Evolutionary conservation across 1,284 basidiomycete species (phyloP).

Genomic region (Rhodotorula sp.): DNA sequence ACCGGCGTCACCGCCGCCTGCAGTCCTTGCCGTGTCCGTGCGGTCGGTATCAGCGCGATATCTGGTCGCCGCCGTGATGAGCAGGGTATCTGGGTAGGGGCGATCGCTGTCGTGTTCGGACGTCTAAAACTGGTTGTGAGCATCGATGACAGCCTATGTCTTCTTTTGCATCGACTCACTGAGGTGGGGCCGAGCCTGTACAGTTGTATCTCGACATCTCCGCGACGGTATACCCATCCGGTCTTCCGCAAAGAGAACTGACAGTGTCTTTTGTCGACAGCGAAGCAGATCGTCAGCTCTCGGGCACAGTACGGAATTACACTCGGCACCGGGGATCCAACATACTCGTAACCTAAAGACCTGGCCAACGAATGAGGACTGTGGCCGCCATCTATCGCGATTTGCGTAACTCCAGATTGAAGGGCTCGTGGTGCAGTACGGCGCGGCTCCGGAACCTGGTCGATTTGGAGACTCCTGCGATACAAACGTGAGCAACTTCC

Average conservation of each 20-base stretch:
- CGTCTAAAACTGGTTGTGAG: background rate
- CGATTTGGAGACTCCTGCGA: slow-evolving; percentile 10
- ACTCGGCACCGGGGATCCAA: background rate
- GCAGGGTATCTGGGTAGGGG: background rate
- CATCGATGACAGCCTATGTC: no score
- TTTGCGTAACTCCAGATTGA: slow-evolving; percentile 25
- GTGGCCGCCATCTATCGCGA: slow-evolving; percentile 18
- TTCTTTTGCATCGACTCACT: no score
- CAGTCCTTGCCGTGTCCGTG: background rate
- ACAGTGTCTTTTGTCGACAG: background rate
- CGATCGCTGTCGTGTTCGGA: background rate
- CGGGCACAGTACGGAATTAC: no score
- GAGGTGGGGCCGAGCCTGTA: slow-evolving; percentile 12
- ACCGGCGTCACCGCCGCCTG: background rate
- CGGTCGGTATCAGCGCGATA: background rate
- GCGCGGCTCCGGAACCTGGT: slow-evolving; percentile 20
- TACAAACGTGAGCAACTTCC: background rate
- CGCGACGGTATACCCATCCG: slow-evolving; percentile 21
- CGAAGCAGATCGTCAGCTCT: background rate
- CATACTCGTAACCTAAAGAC: slow-evolving; percentile 30
- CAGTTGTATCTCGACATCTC: slow-evolving; percentile 14
- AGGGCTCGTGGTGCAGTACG: slow-evolving; percentile 23
- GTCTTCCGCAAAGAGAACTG: background rate
- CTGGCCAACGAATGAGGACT: slow-evolving; percentile 14
- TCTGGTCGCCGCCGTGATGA: background rate